phyloP scores from a whole-genome alignment of 73 alveolate genomes.

The Stentor roeselii region DNA sequence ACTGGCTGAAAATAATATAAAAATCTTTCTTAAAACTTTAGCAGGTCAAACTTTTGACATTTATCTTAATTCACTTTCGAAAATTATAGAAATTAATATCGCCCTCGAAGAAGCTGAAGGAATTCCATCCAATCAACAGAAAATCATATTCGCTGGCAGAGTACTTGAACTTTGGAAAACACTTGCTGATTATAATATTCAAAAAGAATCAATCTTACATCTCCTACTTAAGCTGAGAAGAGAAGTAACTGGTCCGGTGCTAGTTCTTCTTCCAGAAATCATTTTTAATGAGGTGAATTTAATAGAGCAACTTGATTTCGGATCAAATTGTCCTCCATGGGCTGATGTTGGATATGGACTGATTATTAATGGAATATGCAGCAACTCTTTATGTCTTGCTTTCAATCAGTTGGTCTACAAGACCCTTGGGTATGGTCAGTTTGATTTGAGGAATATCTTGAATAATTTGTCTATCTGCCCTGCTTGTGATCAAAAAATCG shows the following conservation, averaged over 20 bases:
- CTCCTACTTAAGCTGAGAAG: not conserved
- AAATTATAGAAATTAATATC: too few species aligned
- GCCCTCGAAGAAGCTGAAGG: not conserved
- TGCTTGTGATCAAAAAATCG: not conserved
- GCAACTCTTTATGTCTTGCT: not conserved
- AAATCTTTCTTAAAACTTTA: too few species aligned
- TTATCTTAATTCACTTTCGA: too few species aligned
- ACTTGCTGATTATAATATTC: not conserved
- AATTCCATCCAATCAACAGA: not conserved
- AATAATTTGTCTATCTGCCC: not conserved
- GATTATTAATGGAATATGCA: not conserved
- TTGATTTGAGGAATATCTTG: not conserved
- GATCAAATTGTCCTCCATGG: too few species aligned
- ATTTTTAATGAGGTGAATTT: too few species aligned
- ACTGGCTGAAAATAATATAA: too few species aligned
- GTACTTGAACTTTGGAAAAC: not conserved
- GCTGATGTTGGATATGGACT: not conserved
- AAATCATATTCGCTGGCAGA: not conserved
- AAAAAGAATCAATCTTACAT: not conserved
- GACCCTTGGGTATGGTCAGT: not conserved
- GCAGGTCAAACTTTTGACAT: too few species aligned
- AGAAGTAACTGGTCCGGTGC: too few species aligned
- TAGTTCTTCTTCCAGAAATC: too few species aligned
- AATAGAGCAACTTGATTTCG: too few species aligned
- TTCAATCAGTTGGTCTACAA: not conserved